Conservation (phyloP, 495 filamentous ascomycete species). For the Saxispiralis lemnorum region DNA sequence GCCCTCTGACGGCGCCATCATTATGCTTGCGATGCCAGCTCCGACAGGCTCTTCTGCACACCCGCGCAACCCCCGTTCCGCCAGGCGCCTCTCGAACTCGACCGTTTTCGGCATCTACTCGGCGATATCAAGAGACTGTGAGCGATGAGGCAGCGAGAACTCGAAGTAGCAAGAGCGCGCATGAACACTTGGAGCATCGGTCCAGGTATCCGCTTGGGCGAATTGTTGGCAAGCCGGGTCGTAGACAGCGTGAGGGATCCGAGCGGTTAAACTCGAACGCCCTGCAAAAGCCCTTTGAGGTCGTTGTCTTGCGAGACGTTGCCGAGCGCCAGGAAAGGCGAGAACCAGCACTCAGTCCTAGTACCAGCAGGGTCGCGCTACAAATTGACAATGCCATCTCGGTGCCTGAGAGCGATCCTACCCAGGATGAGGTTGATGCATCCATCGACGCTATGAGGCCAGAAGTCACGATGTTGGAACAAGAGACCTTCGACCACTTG, state of each 20-base stretch:
- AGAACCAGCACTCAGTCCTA: not conserved
- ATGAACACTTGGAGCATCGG: too few species aligned
- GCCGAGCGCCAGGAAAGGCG: not conserved
- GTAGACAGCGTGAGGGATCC: constrained; percentile 6
- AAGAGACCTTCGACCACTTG: not conserved
- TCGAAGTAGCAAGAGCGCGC: too few species aligned
- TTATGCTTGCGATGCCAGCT: constrained; percentile 8
- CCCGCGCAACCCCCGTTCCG: not conserved
- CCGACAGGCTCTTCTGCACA: not conserved
- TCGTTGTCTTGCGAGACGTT: constrained; percentile 13
- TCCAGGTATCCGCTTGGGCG: constrained; percentile 7
- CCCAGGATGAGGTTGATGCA: constrained; percentile 7
- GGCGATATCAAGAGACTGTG: too few species aligned
- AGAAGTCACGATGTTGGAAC: constrained; percentile 1
- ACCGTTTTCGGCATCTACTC: not conserved
- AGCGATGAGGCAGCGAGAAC: too few species aligned
- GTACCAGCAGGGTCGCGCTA: too few species aligned
- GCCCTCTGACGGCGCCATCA: constrained; percentile 4
- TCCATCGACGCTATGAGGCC: constrained; percentile 14
- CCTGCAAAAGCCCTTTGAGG: constrained; percentile 12
- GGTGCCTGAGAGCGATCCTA: not conserved
- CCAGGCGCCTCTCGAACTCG: not conserved
- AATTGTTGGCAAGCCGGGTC: constrained; percentile 12
- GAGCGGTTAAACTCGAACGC: constrained; percentile 5
- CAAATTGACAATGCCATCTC: not conserved